Conservation (phyloP, 2,329 filamentous ascomycete species). For the Aspergillus brunneoviolaceus region DNA sequence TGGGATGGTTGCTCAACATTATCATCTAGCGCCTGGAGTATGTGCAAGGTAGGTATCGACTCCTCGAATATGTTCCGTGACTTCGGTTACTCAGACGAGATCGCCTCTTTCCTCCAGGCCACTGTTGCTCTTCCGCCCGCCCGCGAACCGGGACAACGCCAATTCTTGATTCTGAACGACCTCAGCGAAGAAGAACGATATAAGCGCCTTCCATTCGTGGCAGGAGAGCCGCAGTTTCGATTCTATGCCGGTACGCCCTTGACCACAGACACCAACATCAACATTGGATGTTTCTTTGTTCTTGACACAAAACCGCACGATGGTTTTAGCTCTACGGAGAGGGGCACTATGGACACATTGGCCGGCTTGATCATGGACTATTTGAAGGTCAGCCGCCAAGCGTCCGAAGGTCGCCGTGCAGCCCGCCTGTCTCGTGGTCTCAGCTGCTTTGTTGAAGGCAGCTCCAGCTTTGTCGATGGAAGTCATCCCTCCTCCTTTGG, state of each 20-base stretch:
- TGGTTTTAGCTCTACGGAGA: constrained; percentile 42
- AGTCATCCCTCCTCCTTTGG: constrained; percentile 23
- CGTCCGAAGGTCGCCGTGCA: constrained; percentile 54
- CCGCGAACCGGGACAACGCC: constrained; percentile 22
- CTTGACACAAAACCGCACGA: constrained; percentile 57
- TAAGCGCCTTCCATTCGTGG: constrained; percentile 38
- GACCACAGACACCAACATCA: constrained; percentile 55
- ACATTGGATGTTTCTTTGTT: constrained; percentile 62
- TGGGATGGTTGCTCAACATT: constrained; percentile 36
- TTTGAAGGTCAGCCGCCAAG: constrained; percentile 55
- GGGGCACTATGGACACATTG: constrained; percentile 58
- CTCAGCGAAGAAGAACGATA: constrained; percentile 40
- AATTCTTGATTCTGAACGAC: constrained; percentile 41
- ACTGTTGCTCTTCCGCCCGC: constrained; percentile 35
- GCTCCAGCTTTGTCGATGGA: constrained; percentile 41
- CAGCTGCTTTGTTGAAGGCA: constrained; percentile 56
- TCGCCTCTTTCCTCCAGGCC: constrained; percentile 25
- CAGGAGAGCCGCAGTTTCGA: constrained; percentile 34
- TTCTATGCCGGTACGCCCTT: constrained; percentile 64
- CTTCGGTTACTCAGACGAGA: background rate
- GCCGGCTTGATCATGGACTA: constrained; percentile 60
- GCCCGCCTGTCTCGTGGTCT: constrained; percentile 56
- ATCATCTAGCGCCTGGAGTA: constrained; percentile 32
- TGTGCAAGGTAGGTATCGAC: constrained; percentile 34
- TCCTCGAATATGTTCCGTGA: background rate